Base-by-base conservation (phyloP, 1,284 basidiomycete species). In the Microbotryomycetes sp. region DNA sequence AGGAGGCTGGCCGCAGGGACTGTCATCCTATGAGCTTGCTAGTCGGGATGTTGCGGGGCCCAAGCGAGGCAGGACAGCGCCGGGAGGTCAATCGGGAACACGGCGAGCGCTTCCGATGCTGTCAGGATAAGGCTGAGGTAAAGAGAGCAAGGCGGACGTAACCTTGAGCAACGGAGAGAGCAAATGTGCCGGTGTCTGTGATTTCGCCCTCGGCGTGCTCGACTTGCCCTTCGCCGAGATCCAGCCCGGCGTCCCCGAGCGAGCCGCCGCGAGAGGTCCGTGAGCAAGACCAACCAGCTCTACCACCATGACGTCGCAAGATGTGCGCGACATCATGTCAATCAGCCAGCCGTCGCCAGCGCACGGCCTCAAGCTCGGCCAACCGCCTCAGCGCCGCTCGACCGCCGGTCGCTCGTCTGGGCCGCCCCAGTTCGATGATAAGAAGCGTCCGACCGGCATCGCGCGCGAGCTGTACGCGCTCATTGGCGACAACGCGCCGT, bases 381-480 rank as follows among this genome's bases (percentile, higher is more conserved):
- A 16, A 35, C 27, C 28, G 47, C 21, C 53, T 35, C 9, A 29
- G 51, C n/a, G 27, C 48, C n/a, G 15, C 59, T 35, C 54, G 16
- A 16, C 60, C 61, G 11, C 21, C 55, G 15, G 55, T 51, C 62
- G 47, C 11, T 31, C 59, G 5, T 51, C 46, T 16, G 64, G 60
- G 2, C 65, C 67, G 21, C 64, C 60, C 6, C 45, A 56, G 16
- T 60, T 54, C 27, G 29, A 31, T n/a, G 50, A 9, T 11, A 30
- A 26, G 9, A 61, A 66, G 45, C 65, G 68, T 75, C 88, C 87
- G 1, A 89, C 91, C 31, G 94, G 93, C 26, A 94, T 97, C 67
- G 87, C 91, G 0, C 81, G 92, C 66, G 93, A 97, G 76, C 81
- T 98, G 3, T 97, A 89, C 75, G 86, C 89, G 0, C 83, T 98